Evolutionary conservation across 257 asterid species (phyloP).

Genomic region (Striga asiatica): DNA sequence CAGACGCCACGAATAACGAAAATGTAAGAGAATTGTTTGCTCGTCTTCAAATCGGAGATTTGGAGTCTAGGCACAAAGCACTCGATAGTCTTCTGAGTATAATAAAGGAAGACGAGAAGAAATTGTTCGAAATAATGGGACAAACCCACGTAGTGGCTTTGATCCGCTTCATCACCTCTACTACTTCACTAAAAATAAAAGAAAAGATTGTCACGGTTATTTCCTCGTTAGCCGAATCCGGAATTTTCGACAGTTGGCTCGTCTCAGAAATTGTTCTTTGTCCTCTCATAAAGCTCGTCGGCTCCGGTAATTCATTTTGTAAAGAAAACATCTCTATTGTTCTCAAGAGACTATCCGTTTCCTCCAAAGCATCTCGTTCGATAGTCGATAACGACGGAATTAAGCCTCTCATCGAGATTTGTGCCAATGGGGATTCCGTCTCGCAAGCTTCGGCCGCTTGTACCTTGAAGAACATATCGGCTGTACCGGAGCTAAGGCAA

Average conservation of each 20-base stretch:
- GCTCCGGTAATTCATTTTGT: slow-evolving; percentile 64
- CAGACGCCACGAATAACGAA: slow-evolving; percentile 35
- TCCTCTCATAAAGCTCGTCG: slow-evolving; percentile 73
- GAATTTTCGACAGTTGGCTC: slow-evolving; percentile 68
- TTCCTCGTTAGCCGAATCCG: slow-evolving; percentile 72
- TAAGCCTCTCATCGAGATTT: slow-evolving; percentile 64
- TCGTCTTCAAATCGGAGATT: slow-evolving; percentile 85
- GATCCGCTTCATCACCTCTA: slow-evolving; percentile 63
- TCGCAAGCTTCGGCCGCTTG: slow-evolving; percentile 74
- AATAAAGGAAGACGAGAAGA: slow-evolving; percentile 77
- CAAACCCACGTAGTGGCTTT: slow-evolving; percentile 67
- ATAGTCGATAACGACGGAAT: slow-evolving; percentile 80
- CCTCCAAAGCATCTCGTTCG: slow-evolving; percentile 52
- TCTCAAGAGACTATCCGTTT: slow-evolving; percentile 73
- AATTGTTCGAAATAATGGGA: slow-evolving; percentile 52
- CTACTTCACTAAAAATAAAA: slow-evolving; percentile 66
- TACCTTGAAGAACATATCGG: slow-evolving; percentile 61
- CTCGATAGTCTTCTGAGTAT: slow-evolving; percentile 59
- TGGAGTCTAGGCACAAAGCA: slow-evolving; percentile 80
- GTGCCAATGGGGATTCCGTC: slow-evolving; percentile 54
- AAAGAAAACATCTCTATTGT: slow-evolving; percentile 71
- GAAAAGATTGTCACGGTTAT: slow-evolving; percentile 63
- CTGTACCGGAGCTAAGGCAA: slow-evolving; percentile 59
- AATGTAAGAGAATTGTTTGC: slow-evolving; percentile 68
- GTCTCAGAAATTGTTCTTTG: slow-evolving; percentile 79